Evolutionary conservation across 768 basidiomycete species (phyloP).

Genomic region (Mycena galericulata): DNA sequence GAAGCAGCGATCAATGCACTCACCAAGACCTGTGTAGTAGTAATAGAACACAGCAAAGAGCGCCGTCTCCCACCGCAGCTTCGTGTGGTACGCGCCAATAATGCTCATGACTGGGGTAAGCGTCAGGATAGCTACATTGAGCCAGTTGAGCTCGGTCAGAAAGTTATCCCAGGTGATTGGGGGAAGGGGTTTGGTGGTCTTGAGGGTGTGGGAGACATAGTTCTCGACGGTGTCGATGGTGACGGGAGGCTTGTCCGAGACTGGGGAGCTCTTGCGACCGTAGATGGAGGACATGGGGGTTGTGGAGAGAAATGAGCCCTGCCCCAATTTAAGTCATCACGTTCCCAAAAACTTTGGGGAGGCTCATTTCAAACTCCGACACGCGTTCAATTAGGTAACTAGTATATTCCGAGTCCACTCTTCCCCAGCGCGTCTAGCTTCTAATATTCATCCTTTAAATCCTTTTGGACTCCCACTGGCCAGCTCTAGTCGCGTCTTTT

Average conservation of each 20-base stretch:
- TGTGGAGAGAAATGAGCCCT: not conserved
- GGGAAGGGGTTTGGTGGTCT: conserved; percentile 75
- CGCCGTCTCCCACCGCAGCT: conserved; percentile 81
- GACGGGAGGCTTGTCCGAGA: conserved; percentile 13
- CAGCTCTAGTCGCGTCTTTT: too few relatives aligned
- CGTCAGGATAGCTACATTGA: conserved; percentile 80
- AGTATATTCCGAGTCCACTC: too few relatives aligned
- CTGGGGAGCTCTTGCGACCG: conserved; percentile 40
- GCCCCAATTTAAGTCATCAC: not conserved
- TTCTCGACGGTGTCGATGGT: conserved; percentile 62
- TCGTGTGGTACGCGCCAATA: conserved; percentile 76
- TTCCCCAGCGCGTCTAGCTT: too few relatives aligned
- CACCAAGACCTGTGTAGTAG: conserved; percentile 77
- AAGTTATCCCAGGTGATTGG: conserved; percentile 75
- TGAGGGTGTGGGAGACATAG: conserved; percentile 84
- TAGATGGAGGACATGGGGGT: conserved; percentile 46
- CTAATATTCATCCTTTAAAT: too few relatives aligned
- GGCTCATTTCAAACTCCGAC: too few relatives aligned
- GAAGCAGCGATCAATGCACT: conserved; percentile 39
- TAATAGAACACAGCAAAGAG: conserved; percentile 58
- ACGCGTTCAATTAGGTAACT: too few relatives aligned
- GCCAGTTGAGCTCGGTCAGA: conserved; percentile 79
- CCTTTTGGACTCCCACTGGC: too few relatives aligned
- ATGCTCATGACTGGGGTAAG: conserved; percentile 81
- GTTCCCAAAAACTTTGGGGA: too few relatives aligned